Evolutionary conservation across 306 rosid species (phyloP).

Genomic region (Cercis canadensis): DNA sequence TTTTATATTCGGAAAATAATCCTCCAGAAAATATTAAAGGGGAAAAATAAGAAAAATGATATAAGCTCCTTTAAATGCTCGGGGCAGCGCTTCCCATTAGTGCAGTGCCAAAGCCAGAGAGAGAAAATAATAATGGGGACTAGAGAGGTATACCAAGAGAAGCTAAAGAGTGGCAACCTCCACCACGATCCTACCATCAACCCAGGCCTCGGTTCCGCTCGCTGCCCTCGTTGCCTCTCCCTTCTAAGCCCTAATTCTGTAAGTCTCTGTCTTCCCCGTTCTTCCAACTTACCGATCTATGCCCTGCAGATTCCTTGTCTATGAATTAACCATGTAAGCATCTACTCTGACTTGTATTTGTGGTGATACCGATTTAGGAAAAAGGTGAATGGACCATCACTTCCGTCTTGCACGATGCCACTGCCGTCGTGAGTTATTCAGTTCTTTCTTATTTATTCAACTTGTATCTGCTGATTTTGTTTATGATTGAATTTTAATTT

Average conservation of each 20-base stretch:
- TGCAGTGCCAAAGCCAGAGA: no score
- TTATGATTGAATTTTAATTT: background rate
- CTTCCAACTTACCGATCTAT: background rate
- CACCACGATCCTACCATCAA: constrained; percentile 87
- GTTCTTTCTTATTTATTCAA: background rate
- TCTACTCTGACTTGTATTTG: background rate
- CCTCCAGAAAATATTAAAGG: no score
- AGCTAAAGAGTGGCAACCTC: constrained; percentile 72
- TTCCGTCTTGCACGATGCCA: constrained; percentile 75
- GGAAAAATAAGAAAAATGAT: no score
- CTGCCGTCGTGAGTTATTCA: constrained; percentile 69
- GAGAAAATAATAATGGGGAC: constrained; percentile 62
- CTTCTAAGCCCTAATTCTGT: constrained; percentile 67
- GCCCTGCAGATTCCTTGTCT: constrained; percentile 5
- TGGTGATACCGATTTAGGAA: constrained; percentile 47
- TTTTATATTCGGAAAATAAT: no score
- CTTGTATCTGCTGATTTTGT: no score
- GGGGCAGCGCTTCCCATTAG: no score
- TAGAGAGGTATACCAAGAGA: constrained; percentile 87
- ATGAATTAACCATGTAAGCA: constrained; percentile 32
- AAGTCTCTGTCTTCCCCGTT: background rate
- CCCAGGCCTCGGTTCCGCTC: constrained; percentile 85
- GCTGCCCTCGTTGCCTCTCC: constrained; percentile 96
- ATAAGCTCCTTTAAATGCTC: no score
- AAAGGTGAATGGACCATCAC: constrained; percentile 81